phyloP scores from a whole-genome alignment of 345 rosid genomes.

The Gossypium raimondii region DNA sequence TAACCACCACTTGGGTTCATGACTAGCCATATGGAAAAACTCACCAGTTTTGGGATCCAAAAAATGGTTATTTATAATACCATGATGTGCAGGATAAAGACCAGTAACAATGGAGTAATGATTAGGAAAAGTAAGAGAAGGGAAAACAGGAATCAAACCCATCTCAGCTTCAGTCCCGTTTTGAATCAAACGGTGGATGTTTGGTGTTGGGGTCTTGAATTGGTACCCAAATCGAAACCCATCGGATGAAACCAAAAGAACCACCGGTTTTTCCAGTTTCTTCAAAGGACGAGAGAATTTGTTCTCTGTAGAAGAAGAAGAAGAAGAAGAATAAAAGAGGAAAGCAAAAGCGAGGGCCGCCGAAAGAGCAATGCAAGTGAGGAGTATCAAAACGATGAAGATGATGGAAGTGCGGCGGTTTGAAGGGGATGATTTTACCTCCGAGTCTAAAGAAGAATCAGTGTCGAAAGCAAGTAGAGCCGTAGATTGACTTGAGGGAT shows the following conservation, averaged over 20 bases:
- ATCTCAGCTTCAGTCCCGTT: conserved; percentile 85
- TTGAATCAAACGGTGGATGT: conserved; percentile 61
- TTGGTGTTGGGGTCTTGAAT: conserved; percentile 66
- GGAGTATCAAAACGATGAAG: conserved; percentile 47
- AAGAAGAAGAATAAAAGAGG: conserved; percentile 24
- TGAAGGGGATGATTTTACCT: conserved; percentile 16
- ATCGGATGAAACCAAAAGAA: conserved; percentile 75
- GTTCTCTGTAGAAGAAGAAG: conserved; percentile 13
- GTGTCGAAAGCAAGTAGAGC: conserved; percentile 57
- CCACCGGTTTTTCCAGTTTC: conserved; percentile 62
- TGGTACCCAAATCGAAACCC: conserved; percentile 98
- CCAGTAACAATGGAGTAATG: conserved; percentile 95
- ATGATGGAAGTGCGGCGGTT: conserved; percentile 33
- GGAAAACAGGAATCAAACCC: conserved; percentile 87
- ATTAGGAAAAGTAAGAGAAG: conserved; percentile 84
- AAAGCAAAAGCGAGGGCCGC: conserved; percentile 76
- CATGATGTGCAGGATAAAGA: conserved; percentile 84
- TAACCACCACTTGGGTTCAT: conserved; percentile 91
- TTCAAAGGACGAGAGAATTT: conserved; percentile 48
- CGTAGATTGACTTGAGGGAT: conserved; percentile 42
- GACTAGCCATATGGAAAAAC: conserved; percentile 60
- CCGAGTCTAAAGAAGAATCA: conserved; percentile 25
- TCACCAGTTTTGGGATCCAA: conserved; percentile 60
- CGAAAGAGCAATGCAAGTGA: conserved; percentile 61
- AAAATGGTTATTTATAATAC: conserved; percentile 69